phyloP scores from a whole-genome alignment of 805 yeast species.

The Candida palmyrensis region DNA sequence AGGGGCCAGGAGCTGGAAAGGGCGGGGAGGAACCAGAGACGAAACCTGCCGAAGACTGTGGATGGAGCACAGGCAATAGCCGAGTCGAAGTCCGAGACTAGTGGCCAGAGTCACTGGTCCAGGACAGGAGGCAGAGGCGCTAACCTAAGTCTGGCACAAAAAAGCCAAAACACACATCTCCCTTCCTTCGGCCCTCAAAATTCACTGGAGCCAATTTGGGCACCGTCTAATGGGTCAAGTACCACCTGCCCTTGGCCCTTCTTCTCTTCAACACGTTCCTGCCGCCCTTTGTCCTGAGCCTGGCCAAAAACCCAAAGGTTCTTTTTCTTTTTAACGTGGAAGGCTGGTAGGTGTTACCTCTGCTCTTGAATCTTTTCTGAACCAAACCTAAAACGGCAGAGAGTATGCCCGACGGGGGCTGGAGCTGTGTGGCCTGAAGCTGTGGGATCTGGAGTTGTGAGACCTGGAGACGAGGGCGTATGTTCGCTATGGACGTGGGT shows the following conservation, averaged over 20 bases:
- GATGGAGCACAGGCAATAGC: no score
- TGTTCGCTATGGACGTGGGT: slow-evolving; percentile 5
- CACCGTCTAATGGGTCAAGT: slow-evolving; percentile 74
- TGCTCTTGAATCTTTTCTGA: slow-evolving; percentile 71
- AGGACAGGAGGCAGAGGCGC: no score
- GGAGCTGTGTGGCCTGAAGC: slow-evolving; percentile 5
- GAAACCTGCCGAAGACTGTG: no score
- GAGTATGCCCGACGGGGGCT: slow-evolving; percentile 7
- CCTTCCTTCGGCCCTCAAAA: no score
- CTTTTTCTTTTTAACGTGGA: slow-evolving; percentile 86
- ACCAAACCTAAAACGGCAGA: slow-evolving; percentile 30
- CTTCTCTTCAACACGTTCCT: slow-evolving; percentile 75
- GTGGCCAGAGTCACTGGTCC: no score
- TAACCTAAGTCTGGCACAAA: no score
- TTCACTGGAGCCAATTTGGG: no score
- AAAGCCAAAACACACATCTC: no score
- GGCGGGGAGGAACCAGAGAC: no score
- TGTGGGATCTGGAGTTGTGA: slow-evolving; percentile 7
- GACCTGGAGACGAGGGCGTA: slow-evolving; percentile 3
- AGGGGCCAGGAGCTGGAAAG: no score
- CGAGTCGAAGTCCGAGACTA: no score
- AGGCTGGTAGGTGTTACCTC: slow-evolving; percentile 96
- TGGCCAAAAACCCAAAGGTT: slow-evolving; percentile 81
- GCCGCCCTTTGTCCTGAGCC: slow-evolving; percentile 71
- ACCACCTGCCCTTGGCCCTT: slow-evolving; percentile 91